Base-by-base conservation (phyloP, 2,329 filamentous ascomycete genomes). In the Cytospora chrysosperma region DNA sequence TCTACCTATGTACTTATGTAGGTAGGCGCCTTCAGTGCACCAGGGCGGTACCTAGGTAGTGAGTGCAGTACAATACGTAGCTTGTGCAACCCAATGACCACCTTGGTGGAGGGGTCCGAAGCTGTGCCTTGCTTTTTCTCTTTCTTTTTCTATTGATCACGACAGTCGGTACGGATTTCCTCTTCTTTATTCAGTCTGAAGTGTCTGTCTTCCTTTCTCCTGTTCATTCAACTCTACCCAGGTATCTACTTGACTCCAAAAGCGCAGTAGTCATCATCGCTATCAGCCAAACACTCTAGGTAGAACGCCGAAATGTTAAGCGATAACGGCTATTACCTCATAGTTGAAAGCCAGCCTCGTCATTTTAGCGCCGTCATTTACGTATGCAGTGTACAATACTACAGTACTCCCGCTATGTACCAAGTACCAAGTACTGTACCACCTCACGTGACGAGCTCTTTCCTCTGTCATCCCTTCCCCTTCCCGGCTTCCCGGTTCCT, bases 41-140 rank as follows among this genome's bases (percentile, higher is more conserved):
- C n/a, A n/a, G n/a, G n/a, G 10, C 32, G 13, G 32, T 34, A 34
- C 32, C n/a, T n/a, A n/a, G n/a, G n/a, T n/a, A n/a, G n/a, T n/a
- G n/a, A 10, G 32, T n/a, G 17, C 1, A 40, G 3, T n/a, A 40
- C 37, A 40, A 17, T 24, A 47, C 43, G 43, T 47, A 47, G 10
- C n/a, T 47, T 21, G n/a, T 47, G 43, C n/a, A 9, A 47, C 43
- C 19, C n/a, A 24, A n/a, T n/a, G 19, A 47, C n/a, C 40, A 47
- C 43, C n/a, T 47, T 7, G 43, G 43, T 24, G 21, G 43, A 19
- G 21, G n/a, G 21, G 9, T 12, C n/a, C 21, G 30, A 27, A 40
- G 10, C n/a, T 56, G 53, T 56, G 53, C 53, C 53, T 56, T 56
- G 53, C 53, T 37, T 56, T 47, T 55, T 21, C n/a, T n/a, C n/a